Evolutionary conservation across 2,329 filamentous ascomycete species (phyloP).

Genomic region (Cercospora sp.): DNA sequence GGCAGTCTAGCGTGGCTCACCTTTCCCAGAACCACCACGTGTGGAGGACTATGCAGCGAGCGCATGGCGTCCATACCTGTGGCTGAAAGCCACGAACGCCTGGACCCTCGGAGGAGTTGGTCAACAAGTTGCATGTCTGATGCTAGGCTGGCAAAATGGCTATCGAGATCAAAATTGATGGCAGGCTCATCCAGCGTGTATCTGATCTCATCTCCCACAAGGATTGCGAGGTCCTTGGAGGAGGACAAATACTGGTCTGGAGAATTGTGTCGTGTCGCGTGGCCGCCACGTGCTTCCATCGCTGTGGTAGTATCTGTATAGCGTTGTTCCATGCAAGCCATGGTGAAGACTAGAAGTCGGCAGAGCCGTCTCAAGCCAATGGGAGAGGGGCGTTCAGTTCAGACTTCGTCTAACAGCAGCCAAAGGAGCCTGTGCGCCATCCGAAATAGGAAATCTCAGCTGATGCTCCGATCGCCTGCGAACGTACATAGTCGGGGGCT

Average conservation of each 20-base stretch:
- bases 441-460: neutral
- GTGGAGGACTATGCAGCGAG: neutral
- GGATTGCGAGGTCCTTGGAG: neutral
- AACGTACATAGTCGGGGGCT: neutral
- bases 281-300: neutral
- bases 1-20: neutral
- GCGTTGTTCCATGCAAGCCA: neutral
- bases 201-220: neutral
- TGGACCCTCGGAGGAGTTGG: neutral
- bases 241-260: neutral
- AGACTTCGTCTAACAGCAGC: neutral
- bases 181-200: neutral
- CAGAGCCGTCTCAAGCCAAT: neutral
- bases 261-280: neutral
- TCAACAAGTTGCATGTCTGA: neutral
- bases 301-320: neutral
- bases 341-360: neutral
- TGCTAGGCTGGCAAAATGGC: neutral
- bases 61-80: neutral
- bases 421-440: neutral
- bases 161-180: neutral
- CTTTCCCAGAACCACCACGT: neutral
- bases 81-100: conserved; percentile 3
- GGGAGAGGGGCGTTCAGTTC: neutral
- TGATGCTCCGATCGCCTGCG: neutral